Evolutionary conservation across 805 yeast species (phyloP), one percentile per base, ranked within the genome.

Genomic region (Maudiozyma bulderi): DNA sequence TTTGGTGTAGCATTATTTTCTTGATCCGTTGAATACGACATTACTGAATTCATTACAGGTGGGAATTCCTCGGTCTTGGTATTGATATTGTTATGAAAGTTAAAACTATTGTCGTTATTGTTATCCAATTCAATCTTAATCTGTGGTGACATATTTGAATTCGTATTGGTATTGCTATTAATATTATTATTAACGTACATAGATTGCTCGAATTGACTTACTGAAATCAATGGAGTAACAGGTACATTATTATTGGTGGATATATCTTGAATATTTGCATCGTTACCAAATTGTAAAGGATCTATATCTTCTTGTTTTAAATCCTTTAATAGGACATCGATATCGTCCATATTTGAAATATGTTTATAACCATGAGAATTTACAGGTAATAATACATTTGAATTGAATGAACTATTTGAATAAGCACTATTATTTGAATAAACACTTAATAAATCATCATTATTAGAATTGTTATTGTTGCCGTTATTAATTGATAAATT

Each of bases 361-460:
- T 56, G 58, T 45, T 61, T 57, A 33, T 52, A 57, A 26, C 65
- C 67, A 33, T 54, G 49, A 5, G 60, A 50, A 44, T 61, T 54
- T n/a, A 56, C 47, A 20, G 66, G 62, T 14, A 60, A 46, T 31
- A 60, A 44, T 39, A 50, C 34, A 42, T 57, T 57, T 8, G 58
- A 55, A 11, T 10, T 31, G 7, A 29, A 15, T 29, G 34, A 33
- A 9, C 14, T 44, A 15, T 41, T 35, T 1, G 50, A 47, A n/a
- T 40, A 39, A 32, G 46, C 46, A 45, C 55, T 54, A 26, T 50
- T 53, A 34, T 56, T 57, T 2, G 67, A 62, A 37, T 59, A 56
- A 8, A 64, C 59, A 52, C 66, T 61, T 44, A 59, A 39, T 9
- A 59, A 41, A 45, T 64, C 68, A 44, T 62, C 67, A 38, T 57